These are phyloP conservation scores for Pseudonitzschia multiseries DNA, from an alignment of 108 stramenopile species.

Conservation along the genomic window DNA sequence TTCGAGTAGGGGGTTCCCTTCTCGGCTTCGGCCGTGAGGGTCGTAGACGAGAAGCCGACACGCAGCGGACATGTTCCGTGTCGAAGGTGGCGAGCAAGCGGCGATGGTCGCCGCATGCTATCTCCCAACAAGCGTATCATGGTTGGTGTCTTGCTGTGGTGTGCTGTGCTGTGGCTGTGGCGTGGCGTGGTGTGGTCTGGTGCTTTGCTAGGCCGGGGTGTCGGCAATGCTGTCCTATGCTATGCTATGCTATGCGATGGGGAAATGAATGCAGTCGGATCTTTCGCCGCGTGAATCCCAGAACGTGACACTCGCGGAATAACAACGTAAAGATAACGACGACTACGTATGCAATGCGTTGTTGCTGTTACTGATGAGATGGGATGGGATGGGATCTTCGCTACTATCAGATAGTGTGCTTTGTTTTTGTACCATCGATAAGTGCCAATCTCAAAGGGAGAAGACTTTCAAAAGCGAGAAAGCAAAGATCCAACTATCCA, in stretches of 20 bases:
- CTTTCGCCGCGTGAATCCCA: neutral
- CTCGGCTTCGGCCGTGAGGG: neutral
- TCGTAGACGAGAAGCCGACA: slow-evolving; percentile 1
- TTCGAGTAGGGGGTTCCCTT: slow-evolving; percentile 76
- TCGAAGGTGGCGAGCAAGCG: neutral
- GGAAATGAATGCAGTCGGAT: neutral
- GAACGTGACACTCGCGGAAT: no score
- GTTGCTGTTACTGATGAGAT: no score
- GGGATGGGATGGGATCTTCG: no score
- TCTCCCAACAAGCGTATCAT: neutral
- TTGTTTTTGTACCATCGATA: no score
- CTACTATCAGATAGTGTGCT: no score
- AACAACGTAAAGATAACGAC: no score
- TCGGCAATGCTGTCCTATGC: neutral
- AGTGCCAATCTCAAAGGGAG: no score
- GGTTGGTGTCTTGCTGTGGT: neutral
- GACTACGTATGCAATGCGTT: no score
- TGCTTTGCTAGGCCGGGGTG: neutral
- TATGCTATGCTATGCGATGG: neutral
- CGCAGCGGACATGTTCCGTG: neutral
- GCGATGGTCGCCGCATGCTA: neutral
- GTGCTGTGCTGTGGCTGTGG: no score
- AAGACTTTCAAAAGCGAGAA: no score
- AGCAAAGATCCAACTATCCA: no score
- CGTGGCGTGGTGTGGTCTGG: no score